These are phyloP conservation scores for Handroanthus guayacan DNA, from an alignment of 257 asterid genomes.

Conservation along the genomic window DNA sequence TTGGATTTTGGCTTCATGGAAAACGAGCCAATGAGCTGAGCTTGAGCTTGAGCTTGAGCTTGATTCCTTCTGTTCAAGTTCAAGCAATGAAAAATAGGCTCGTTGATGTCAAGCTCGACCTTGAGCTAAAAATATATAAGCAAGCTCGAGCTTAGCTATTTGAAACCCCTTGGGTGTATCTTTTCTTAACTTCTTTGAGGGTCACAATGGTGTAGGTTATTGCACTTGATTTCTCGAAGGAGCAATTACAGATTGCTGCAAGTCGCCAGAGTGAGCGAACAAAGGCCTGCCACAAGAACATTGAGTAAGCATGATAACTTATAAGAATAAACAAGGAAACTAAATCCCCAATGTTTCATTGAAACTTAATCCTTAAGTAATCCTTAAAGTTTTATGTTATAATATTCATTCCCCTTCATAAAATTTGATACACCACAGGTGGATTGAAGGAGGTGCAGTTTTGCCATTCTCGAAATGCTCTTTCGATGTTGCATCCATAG, in stretches of 20 bases:
- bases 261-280: constrained; percentile 55
- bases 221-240: constrained; percentile 71
- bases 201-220: constrained; percentile 48
- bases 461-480: constrained; percentile 61
- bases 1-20: too few relatives aligned
- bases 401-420: background rate
- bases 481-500: constrained; percentile 70
- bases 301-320: constrained; percentile 54
- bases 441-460: constrained; percentile 73
- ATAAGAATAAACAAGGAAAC: background rate
- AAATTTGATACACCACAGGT: constrained; percentile 45
- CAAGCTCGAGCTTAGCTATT: too few relatives aligned
- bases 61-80: constrained; percentile 46
- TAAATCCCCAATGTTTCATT: background rate
- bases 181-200: background rate
- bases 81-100: constrained; percentile 45
- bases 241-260: constrained; percentile 61
- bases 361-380: background rate
- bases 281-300: constrained; percentile 60
- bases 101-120: too few relatives aligned
- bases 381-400: background rate
- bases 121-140: too few relatives aligned
- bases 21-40: too few relatives aligned
- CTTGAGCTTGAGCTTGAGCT: constrained; percentile 35
- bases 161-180: background rate